phyloP scores from a whole-genome alignment of 441 rosid genomes.

The Gossypium davidsonii region DNA sequence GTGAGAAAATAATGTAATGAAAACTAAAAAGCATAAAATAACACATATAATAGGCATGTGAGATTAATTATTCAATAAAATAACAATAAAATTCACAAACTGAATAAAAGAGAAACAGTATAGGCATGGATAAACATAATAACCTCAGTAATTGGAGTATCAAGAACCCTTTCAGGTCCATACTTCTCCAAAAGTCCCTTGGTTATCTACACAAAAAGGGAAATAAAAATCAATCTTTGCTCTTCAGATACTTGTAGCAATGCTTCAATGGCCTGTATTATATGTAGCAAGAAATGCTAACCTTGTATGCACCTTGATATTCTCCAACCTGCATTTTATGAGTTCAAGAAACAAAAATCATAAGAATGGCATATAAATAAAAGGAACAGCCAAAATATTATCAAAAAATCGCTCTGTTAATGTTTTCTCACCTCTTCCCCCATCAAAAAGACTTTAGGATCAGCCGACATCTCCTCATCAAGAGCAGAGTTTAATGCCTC shows the following conservation, averaged over 20 bases:
- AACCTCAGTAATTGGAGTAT: constrained; percentile 96
- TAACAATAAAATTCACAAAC: background rate
- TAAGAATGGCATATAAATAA: background rate
- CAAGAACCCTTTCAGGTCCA: constrained; percentile 93
- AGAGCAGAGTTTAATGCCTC: constrained; percentile 72
- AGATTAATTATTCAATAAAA: background rate
- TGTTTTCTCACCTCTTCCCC: constrained; percentile 61
- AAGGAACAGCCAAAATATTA: background rate
- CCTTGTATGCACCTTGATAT: constrained; percentile 87
- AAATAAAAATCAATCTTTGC: background rate
- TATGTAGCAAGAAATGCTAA: constrained; percentile 18
- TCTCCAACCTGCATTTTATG: constrained; percentile 62
- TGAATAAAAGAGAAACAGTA: background rate
- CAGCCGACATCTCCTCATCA: constrained; percentile 82
- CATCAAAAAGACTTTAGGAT: constrained; percentile 65
- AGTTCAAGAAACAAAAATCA: background rate
- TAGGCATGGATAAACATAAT: background rate
- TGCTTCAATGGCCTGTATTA: background rate
- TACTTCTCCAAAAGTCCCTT: constrained; percentile 89
- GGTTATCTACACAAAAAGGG: constrained; percentile 38
- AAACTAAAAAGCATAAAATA: background rate
- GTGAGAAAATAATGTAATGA: background rate
- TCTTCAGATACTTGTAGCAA: background rate
- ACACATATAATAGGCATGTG: background rate
- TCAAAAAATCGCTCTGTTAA: background rate